Evolutionary conservation across 257 asterid species (phyloP).

Genomic region (Leonotis leonurus): DNA sequence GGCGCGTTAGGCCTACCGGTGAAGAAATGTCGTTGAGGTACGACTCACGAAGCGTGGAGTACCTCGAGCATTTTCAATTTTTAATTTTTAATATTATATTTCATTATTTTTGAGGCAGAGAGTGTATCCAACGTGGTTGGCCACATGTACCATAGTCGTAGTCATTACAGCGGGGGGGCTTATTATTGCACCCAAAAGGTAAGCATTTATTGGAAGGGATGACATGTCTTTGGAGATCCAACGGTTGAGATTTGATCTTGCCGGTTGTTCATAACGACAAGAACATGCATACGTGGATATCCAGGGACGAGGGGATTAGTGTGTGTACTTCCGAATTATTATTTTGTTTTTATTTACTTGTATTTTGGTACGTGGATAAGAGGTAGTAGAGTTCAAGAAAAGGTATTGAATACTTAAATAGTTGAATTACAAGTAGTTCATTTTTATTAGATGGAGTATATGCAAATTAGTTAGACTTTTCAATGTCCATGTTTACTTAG

Average conservation of each 20-base stretch:
- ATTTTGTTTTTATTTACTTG: neutral
- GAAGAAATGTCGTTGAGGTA: constrained; percentile 24
- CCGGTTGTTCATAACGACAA: neutral
- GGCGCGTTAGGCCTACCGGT: constrained; percentile 37
- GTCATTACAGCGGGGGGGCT: neutral
- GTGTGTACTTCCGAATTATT: neutral
- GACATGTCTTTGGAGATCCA: neutral
- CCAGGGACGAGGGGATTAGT: neutral
- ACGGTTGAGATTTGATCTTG: neutral
- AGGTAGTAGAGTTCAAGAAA: neutral
- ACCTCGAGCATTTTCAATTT: neutral
- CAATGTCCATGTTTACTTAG: neutral
- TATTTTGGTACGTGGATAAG: neutral
- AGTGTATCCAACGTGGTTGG: neutral
- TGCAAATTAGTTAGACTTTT: neutral
- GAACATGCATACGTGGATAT: neutral
- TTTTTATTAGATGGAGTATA: neutral
- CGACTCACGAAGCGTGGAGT: constrained; percentile 24
- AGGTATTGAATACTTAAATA: neutral
- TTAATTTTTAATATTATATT: neutral
- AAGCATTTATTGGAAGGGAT: neutral
- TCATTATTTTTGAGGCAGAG: neutral
- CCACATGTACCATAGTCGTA: neutral
- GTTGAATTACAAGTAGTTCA: neutral
- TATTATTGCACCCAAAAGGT: neutral